Conservation (phyloP, 1,139 yeast genomes). For the Pichia sp. region DNA sequence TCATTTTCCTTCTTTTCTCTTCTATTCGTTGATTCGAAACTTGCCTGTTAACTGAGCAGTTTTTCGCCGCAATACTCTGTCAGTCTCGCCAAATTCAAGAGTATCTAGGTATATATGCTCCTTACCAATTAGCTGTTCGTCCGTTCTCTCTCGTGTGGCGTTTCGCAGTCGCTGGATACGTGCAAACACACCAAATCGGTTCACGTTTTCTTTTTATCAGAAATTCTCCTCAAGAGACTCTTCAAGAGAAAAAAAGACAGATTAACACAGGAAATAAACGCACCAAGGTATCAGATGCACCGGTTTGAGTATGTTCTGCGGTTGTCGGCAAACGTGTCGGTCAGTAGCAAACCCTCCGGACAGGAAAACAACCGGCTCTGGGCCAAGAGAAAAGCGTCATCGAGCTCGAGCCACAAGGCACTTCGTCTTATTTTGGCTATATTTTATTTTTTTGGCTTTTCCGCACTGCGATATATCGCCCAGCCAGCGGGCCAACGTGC, state of each 20-base stretch:
- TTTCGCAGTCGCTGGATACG: too few relatives aligned
- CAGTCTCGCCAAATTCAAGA: too few relatives aligned
- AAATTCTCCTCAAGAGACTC: not conserved
- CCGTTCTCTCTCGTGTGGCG: too few relatives aligned
- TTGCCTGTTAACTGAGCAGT: not conserved
- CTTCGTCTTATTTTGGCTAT: not conserved
- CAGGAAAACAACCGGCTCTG: not conserved
- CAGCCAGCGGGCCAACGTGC: not conserved
- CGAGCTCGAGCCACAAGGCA: not conserved
- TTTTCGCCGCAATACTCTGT: too few relatives aligned
- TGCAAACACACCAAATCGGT: not conserved
- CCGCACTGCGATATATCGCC: not conserved
- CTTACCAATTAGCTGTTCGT: too few relatives aligned
- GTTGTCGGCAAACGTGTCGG: not conserved
- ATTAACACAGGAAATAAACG: not conserved
- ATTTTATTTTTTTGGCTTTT: not conserved
- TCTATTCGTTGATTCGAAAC: too few relatives aligned
- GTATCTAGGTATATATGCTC: not conserved
- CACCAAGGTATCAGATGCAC: not conserved
- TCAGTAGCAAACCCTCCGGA: not conserved
- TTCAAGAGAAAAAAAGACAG: not conserved
- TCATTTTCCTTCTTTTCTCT: conserved; percentile 12
- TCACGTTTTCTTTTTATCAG: not conserved
- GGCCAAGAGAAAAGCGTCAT: not conserved
- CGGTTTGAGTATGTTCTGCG: not conserved